A percentile compares a stretch with the other conserved stretches of the same genome.
These are phyloP conservation scores for Dothideomycetes sp. DNA, from an alignment of 2,329 filamentous ascomycete genomes.

Conservation along the genomic window DNA sequence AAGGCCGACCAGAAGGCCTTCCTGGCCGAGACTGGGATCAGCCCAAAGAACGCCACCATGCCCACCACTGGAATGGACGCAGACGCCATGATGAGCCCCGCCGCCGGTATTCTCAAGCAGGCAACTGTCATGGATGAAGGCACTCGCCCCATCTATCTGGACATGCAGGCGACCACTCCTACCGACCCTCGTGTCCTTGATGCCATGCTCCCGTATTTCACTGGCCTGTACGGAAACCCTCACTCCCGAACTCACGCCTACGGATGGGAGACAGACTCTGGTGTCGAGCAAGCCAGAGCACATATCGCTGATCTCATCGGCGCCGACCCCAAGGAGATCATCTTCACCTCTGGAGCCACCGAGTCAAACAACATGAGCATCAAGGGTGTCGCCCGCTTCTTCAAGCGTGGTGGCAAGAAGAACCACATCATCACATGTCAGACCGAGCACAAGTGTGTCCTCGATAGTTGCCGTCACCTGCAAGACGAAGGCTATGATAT, in stretches of 20 bases:
- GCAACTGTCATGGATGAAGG: constrained; percentile 90
- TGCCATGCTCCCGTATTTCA: constrained; percentile 91
- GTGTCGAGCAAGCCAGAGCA: constrained; percentile 73
- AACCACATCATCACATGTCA: constrained; percentile 96
- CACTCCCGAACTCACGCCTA: constrained; percentile 97
- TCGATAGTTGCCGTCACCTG: constrained; percentile 92
- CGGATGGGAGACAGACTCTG: constrained; percentile 96
- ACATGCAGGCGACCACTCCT: constrained; percentile 96
- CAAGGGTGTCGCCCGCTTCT: constrained; percentile 94
- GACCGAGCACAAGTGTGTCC: constrained; percentile 97
- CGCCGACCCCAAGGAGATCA: constrained; percentile 93
- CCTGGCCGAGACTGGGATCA: constrained; percentile 43
- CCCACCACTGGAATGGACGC: constrained; percentile 46
- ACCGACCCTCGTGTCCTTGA: constrained; percentile 90
- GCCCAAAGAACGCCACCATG: constrained; percentile 46
- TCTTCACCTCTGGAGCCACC: constrained; percentile 95
- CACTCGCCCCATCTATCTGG: constrained; percentile 87
- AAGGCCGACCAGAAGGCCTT: constrained; percentile 79
- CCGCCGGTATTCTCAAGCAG: constrained; percentile 72
- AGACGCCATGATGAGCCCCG: constrained; percentile 62
- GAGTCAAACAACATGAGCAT: constrained; percentile 99
- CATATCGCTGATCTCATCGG: constrained; percentile 82
- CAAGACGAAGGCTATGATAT: constrained; percentile 95
- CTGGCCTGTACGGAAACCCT: constrained; percentile 89
- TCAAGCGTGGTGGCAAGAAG: constrained; percentile 87